A percentile compares a stretch with the other conserved stretches of the same genome.
Evolutionary conservation across 371 early-diverging fungal genomes (phyloP).

Genomic region (Rhizopus microsporus): DNA sequence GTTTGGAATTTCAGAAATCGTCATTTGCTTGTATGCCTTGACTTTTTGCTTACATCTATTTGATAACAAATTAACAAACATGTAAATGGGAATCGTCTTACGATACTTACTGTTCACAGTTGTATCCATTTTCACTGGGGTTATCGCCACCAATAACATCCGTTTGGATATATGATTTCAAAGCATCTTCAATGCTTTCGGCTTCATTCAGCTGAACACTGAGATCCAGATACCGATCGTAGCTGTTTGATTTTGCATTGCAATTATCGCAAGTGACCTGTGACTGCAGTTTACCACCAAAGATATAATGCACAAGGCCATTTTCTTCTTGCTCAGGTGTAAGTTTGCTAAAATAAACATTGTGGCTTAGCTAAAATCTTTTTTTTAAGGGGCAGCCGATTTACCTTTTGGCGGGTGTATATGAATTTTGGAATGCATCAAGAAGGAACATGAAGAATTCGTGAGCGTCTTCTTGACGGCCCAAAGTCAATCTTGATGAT

Average conservation of each 20-base stretch:
- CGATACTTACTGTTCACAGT: slow-evolving; percentile 35
- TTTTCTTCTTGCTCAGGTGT: slow-evolving; percentile 73
- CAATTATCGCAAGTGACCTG: slow-evolving; percentile 77
- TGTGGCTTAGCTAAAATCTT: slow-evolving; percentile 7
- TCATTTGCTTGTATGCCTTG: slow-evolving; percentile 81
- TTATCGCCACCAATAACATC: slow-evolving; percentile 35
- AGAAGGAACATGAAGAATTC: slow-evolving; percentile 84
- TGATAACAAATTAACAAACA: background rate
- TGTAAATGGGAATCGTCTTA: no score
- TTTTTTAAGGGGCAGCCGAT: slow-evolving; percentile 2
- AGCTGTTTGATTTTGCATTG: slow-evolving; percentile 73
- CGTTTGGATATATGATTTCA: slow-evolving; percentile 67
- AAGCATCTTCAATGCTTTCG: slow-evolving; percentile 61
- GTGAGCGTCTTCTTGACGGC: slow-evolving; percentile 91
- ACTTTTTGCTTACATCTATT: slow-evolving; percentile 63
- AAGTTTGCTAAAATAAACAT: slow-evolving; percentile 50
- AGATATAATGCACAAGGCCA: slow-evolving; percentile 73
- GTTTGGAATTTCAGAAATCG: slow-evolving; percentile 61
- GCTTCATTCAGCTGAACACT: slow-evolving; percentile 74
- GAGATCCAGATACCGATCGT: slow-evolving; percentile 77
- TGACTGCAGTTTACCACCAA: slow-evolving; percentile 83
- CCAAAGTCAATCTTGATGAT: slow-evolving; percentile 75
- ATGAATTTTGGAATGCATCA: slow-evolving; percentile 47
- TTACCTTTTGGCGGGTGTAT: slow-evolving; percentile 29
- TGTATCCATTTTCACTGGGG: slow-evolving; percentile 30